Percentiles rank a stretch among this genome's conserved stretches.
Conservation (phyloP, 768 basidiomycete species). For the Suillus ampliporus region DNA sequence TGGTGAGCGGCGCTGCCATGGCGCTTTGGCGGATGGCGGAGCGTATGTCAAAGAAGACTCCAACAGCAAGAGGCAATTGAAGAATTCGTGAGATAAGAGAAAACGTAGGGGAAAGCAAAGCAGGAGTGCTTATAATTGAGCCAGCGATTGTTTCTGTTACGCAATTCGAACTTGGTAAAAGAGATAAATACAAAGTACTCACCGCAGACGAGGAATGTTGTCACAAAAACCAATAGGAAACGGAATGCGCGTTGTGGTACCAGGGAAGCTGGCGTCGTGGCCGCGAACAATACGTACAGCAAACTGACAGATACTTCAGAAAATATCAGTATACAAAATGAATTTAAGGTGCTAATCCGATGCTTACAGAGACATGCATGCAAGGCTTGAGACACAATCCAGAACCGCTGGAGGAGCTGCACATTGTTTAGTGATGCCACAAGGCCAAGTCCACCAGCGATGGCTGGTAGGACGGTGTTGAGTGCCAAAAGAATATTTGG, state of each 20-base stretch:
- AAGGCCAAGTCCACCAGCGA: conserved; percentile 28
- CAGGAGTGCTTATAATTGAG: conserved; percentile 29
- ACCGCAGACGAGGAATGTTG: conserved; percentile 34
- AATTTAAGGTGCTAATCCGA: neutral
- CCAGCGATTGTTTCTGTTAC: conserved; percentile 31
- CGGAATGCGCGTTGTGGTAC: conserved; percentile 19
- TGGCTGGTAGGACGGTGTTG: conserved; percentile 28
- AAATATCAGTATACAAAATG: neutral
- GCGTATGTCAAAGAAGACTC: conserved; percentile 15
- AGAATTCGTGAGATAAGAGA: conserved; percentile 29
- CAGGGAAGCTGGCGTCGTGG: conserved; percentile 10
- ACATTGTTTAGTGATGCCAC: conserved; percentile 17
- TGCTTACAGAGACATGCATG: conserved; percentile 31
- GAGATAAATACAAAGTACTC: conserved; percentile 12
- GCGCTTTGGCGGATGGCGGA: neutral
- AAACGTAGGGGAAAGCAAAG: conserved; percentile 29
- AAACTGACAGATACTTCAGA: conserved; percentile 31
- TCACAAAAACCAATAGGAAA: conserved; percentile 23
- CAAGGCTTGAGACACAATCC: conserved; percentile 23
- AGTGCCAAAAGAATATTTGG: conserved; percentile 22
- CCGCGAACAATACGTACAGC: conserved; percentile 27
- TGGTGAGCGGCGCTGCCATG: neutral
- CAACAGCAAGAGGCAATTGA: conserved; percentile 23
- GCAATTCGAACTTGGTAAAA: neutral
- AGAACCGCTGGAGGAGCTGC: conserved; percentile 20